These are phyloP conservation scores for Pisolithus thermaeus DNA, from an alignment of 1,284 basidiomycete species.

Conservation along the genomic window DNA sequence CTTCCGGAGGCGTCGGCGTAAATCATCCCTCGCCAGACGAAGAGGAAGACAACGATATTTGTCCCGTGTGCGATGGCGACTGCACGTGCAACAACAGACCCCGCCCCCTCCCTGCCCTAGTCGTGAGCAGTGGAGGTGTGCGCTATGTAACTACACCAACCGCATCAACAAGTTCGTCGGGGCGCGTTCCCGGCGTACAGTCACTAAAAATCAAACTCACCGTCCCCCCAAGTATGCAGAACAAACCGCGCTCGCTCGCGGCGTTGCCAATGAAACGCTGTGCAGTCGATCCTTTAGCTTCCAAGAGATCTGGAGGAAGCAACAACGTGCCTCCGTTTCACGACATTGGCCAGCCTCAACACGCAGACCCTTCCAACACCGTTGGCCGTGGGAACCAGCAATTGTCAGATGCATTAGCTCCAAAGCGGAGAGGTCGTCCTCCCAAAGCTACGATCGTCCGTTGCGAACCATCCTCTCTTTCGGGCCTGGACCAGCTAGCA, in stretches of 20 bases:
- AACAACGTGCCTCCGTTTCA: slow-evolving; percentile 11
- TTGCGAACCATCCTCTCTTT: slow-evolving; percentile 22
- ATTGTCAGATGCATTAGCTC: slow-evolving; percentile 28
- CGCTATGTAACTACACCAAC: slow-evolving; percentile 24
- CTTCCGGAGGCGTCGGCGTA: slow-evolving; percentile 50
- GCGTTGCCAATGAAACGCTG: slow-evolving; percentile 17
- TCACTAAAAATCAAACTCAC: slow-evolving; percentile 73
- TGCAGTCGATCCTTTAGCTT: slow-evolving; percentile 9
- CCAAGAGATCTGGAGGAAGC: slow-evolving; percentile 15
- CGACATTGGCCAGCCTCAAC: slow-evolving; percentile 9
- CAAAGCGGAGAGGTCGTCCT: slow-evolving; percentile 52
- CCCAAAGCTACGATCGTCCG: slow-evolving; percentile 37
- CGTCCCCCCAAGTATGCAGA: slow-evolving; percentile 48
- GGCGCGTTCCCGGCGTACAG: slow-evolving; percentile 26
- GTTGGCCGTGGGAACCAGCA: slow-evolving; percentile 20
- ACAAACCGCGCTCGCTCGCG: slow-evolving; percentile 31
- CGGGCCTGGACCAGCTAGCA: slow-evolving; percentile 15
- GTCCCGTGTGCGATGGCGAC: slow-evolving; percentile 80
- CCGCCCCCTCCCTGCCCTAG: slow-evolving; percentile 24
- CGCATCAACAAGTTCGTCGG: slow-evolving; percentile 19
- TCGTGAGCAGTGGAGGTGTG: slow-evolving; percentile 22
- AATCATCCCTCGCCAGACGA: slow-evolving; percentile 35
- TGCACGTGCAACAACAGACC: slow-evolving; percentile 63
- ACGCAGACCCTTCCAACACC: slow-evolving; percentile 18
- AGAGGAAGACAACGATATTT: slow-evolving; percentile 76